These are phyloP conservation scores for Logfia minima DNA, from an alignment of 129 eudicot species.

Conservation along the genomic window DNA sequence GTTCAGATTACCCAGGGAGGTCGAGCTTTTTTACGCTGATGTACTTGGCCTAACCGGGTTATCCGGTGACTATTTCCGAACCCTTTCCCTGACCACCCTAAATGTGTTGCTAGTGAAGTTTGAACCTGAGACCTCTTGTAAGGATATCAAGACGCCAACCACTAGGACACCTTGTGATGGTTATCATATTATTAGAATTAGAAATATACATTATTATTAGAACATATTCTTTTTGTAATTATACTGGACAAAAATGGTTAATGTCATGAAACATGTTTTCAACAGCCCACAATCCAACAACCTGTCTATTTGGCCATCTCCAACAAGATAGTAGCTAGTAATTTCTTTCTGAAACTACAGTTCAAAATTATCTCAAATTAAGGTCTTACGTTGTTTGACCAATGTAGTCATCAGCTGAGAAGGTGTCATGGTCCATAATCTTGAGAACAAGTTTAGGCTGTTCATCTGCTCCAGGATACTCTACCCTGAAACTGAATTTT, in stretches of 20 bases:
- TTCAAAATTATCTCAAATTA: neutral
- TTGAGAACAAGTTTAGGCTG: conserved; percentile 58
- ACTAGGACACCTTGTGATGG: too few species aligned
- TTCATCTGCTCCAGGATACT: conserved; percentile 52
- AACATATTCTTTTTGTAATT: too few species aligned
- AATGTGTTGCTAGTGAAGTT: too few species aligned
- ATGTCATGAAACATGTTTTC: neutral
- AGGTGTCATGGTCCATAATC: conserved; percentile 74
- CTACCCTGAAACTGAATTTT: conserved; percentile 58
- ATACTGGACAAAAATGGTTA: neutral
- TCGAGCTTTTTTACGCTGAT: too few species aligned
- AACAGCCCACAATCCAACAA: neutral
- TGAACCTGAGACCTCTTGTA: too few species aligned
- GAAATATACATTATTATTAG: neutral
- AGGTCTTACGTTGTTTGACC: conserved; percentile 69
- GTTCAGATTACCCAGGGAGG: too few species aligned
- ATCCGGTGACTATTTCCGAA: too few species aligned
- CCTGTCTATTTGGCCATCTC: neutral
- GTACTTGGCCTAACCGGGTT: too few species aligned
- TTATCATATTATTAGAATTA: too few species aligned
- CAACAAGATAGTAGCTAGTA: neutral
- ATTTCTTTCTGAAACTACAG: neutral
- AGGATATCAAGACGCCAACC: too few species aligned
- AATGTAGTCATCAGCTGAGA: conserved; percentile 60
- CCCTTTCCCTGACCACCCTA: too few species aligned